phyloP scores from a whole-genome alignment of 352 stramenopile genomes.

The Phytophthora palmivora region DNA sequence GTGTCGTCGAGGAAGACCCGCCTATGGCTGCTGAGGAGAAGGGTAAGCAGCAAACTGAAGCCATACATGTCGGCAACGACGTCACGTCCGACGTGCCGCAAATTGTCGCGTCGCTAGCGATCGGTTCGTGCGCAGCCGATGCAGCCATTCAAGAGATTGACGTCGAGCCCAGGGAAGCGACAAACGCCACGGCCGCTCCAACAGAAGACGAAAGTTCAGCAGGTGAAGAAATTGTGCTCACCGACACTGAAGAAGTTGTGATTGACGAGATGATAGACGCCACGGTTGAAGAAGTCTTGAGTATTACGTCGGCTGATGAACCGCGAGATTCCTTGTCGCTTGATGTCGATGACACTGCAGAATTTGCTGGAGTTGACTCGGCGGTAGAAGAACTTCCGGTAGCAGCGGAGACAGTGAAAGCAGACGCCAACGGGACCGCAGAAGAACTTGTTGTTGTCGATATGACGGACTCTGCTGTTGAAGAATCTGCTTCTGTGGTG shows the following conservation, averaged over 20 bases:
- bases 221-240: conserved; percentile 1
- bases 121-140: conserved; percentile 4
- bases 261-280: conserved; percentile 14
- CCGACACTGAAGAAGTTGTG: conserved; percentile 13
- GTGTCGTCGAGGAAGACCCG: neutral
- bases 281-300: conserved; percentile 18
- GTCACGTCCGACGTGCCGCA: conserved; percentile 14
- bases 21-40: neutral
- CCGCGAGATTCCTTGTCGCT: conserved; percentile 16
- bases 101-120: conserved; percentile 21
- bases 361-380: neutral
- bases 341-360: neutral
- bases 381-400: neutral
- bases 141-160: neutral
- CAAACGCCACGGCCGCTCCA: neutral
- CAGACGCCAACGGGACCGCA: neutral
- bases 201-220: neutral
- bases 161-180: neutral
- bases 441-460: no score
- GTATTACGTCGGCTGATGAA: conserved; percentile 13
- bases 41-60: neutral
- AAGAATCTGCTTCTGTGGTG: no score
- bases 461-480: no score
- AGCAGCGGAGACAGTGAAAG: neutral
- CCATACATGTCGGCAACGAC: neutral